Percentiles rank a stretch among this genome's conserved stretches.
These are phyloP conservation scores for Eimeria sp. DNA, from an alignment of 169 alveolate genomes.

Conservation along the genomic window DNA sequence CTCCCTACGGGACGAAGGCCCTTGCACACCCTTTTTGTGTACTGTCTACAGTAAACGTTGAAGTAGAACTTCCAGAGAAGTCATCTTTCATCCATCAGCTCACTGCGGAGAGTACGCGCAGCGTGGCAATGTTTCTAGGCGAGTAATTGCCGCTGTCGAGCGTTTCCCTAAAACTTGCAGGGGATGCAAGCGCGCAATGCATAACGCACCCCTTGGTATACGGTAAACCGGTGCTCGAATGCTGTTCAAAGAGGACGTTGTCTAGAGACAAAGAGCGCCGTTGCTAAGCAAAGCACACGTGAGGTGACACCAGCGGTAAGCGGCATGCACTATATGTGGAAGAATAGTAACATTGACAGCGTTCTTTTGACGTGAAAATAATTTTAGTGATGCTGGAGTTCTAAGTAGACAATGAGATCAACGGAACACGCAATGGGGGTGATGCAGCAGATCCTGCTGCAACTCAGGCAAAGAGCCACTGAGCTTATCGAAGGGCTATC, in stretches of 20 bases:
- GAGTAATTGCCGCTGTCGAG: neutral
- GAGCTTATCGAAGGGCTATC: neutral
- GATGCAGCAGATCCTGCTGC: neutral
- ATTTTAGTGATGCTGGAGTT: no score
- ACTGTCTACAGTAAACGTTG: neutral
- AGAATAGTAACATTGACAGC: no score
- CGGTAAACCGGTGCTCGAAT: neutral
- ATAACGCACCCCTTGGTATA: neutral
- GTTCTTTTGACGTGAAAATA: no score
- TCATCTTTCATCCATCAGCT: neutral
- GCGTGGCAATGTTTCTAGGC: neutral
- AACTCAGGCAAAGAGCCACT: neutral
- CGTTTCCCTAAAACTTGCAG: neutral
- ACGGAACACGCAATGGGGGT: neutral
- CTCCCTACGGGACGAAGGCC: neutral
- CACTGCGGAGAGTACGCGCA: neutral
- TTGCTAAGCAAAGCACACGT: neutral
- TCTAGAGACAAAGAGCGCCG: neutral
- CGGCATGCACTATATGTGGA: no score
- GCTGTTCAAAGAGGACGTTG: neutral
- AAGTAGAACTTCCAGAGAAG: neutral
- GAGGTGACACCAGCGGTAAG: no score
- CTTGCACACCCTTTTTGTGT: neutral
- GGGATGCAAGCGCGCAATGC: neutral
- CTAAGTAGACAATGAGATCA: no score